These are phyloP conservation scores for Phialocephala sp. DNA, from an alignment of 2,329 filamentous ascomycete species.

Conservation along the genomic window DNA sequence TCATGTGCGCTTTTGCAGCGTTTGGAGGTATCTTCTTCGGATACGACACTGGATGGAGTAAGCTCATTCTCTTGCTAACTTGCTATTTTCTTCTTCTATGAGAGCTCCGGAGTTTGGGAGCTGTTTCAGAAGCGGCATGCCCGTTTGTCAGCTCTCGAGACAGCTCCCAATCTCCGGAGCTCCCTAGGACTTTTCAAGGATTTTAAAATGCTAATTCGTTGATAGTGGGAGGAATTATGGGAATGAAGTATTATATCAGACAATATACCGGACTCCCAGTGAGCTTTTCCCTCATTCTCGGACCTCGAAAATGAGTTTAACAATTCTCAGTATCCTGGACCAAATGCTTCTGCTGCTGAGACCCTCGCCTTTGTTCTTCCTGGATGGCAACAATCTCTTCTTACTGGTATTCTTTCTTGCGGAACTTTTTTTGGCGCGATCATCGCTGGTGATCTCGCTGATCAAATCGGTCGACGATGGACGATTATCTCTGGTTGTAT, in stretches of 20 bases:
- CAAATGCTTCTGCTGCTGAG: constrained; percentile 55
- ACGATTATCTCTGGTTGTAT: constrained; percentile 65
- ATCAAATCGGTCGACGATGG: constrained; percentile 73
- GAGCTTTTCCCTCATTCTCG: neutral
- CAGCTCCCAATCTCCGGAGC: no score
- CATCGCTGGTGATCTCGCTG: constrained; percentile 77
- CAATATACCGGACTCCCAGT: constrained; percentile 33
- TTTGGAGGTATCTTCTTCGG: constrained; percentile 65
- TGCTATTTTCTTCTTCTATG: no score
- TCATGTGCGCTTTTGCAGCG: constrained; percentile 72
- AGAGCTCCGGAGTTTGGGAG: no score
- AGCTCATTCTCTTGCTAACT: no score
- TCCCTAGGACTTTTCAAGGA: no score
- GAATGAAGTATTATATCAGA: constrained; percentile 33
- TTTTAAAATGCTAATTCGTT: no score
- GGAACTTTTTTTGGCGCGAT: constrained; percentile 84
- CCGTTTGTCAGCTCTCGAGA: no score
- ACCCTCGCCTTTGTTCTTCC: constrained; percentile 68
- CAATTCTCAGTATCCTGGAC: constrained; percentile 19
- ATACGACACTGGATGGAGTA: constrained; percentile 79
- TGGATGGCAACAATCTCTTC: constrained; percentile 64
- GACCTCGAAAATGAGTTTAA: neutral
- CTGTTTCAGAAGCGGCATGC: no score
- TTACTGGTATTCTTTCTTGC: constrained; percentile 68
- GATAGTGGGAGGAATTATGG: constrained; percentile 57